Evolutionary conservation across 179 eudicot genomes (phyloP), one percentile per base, ranked within the genome.

Genomic region (Corrigiola litoralis): DNA sequence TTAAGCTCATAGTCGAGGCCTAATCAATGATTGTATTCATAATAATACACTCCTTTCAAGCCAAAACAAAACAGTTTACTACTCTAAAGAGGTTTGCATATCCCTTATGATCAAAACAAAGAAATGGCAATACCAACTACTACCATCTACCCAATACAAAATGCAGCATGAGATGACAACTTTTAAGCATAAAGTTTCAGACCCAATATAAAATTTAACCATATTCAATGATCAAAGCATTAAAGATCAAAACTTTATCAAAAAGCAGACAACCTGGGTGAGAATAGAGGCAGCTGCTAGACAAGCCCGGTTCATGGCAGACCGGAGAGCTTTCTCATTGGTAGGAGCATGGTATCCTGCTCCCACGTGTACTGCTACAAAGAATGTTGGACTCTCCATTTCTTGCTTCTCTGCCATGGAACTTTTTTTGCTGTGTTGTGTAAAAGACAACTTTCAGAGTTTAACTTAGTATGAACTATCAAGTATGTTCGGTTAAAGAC

Each of bases 281-380:
- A 95, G 90, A 72, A 95, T 28, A 25, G 87, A 62, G 23, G 95
- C 89, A 56, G 97, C 97, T 14, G 96, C 85, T 36, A 79, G 85
- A 67, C 89, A 91, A 77, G 97, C 97, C n/a, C 89, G 85, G 65
- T 75, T 85, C 88, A 95, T 88, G 75, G 87, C 96, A 18, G 84
- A 81, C 63, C 92, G 63, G 58, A 95, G 86, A 48, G 83, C 50
- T 41, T 78, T 86, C 75, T 91, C 90, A 72, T 81, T 87, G 20
- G 84, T 72, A 72, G 95, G 97, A 69, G 97, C 61, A 77, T 95
- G 99, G 46, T 75, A 95, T 16, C 99, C 99, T 13, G 99, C 97
- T 36, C 99, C 99, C 0, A 91, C 99, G 68, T 95, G 99, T 2
- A 95, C 90, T 20, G 92, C 99, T 13, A 95, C 96, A 63, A 95